Conservation (phyloP, 179 eudicot species). For the Patellifolia procumbens region DNA sequence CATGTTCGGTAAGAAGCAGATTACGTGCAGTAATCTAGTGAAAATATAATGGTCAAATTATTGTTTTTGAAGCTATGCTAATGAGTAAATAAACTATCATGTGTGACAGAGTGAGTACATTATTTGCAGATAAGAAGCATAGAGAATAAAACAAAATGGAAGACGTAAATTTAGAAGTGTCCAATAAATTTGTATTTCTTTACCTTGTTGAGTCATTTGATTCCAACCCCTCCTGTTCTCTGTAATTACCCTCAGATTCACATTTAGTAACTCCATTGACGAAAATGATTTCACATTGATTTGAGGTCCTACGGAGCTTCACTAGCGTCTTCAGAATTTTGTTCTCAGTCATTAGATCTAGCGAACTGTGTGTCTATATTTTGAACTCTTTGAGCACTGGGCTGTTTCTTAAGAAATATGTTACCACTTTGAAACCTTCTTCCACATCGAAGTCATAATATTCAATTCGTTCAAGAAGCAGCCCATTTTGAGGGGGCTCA, state of each 20-base stretch:
- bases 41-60: no score
- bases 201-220: no score
- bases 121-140: no score
- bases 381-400: constrained; percentile 21
- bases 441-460: constrained; percentile 8
- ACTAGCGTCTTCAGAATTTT: constrained; percentile 11
- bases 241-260: background rate
- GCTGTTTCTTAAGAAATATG: constrained; percentile 23
- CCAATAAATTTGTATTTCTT: no score
- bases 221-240: background rate
- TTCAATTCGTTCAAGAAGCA: constrained; percentile 20
- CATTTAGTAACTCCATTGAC: background rate
- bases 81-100: no score
- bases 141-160: no score
- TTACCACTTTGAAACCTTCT: constrained; percentile 14
- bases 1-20: no score
- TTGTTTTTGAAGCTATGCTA: no score
- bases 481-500: background rate
- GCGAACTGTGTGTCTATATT: background rate
- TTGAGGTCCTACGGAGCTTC: constrained; percentile 21
- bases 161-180: no score
- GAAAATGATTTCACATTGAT: constrained; percentile 1
- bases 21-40: no score
- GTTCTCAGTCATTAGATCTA: background rate
- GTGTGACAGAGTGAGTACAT: no score